These are phyloP conservation scores for Penicillium sp. DNA, from an alignment of 2,329 filamentous ascomycete genomes.

Conservation along the genomic window DNA sequence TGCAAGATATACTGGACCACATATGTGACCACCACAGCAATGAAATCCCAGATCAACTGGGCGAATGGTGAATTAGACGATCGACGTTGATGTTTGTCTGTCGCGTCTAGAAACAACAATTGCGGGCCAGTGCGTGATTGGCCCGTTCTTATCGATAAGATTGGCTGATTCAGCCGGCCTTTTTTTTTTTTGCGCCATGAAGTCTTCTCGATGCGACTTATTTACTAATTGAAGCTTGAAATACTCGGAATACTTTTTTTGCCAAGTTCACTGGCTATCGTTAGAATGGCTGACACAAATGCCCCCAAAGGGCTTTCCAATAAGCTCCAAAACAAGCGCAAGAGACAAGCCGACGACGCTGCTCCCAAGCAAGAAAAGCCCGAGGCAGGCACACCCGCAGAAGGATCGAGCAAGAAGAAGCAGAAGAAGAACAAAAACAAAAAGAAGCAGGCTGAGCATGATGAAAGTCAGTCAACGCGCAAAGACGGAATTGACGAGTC, in stretches of 20 bases:
- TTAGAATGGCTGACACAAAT: conserved; percentile 21
- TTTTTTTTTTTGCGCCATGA: conserved; percentile 10
- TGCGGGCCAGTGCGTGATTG: conserved; percentile 20
- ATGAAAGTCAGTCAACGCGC: conserved; percentile 35
- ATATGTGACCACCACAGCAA: not conserved
- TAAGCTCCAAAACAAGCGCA: conserved; percentile 42
- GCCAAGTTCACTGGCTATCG: not conserved
- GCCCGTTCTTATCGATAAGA: conserved; percentile 34
- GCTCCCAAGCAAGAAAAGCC: conserved; percentile 20
- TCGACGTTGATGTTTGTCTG: conserved; percentile 7
- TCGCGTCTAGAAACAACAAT: conserved; percentile 20
- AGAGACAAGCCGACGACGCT: conserved; percentile 35
- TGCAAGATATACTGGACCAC: not conserved
- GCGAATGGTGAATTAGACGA: not conserved
- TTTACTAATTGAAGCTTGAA: conserved; percentile 4
- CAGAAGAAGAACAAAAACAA: conserved; percentile 28
- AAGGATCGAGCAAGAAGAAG: conserved; percentile 35
- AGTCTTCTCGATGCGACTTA: conserved; percentile 11
- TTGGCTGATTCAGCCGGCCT: conserved; percentile 27
- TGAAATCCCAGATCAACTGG: not conserved
- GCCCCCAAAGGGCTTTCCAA: conserved; percentile 28
- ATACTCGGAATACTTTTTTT: not conserved
- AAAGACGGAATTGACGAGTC: conserved; percentile 75
- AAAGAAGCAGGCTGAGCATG: conserved; percentile 26
- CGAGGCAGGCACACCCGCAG: conserved; percentile 19